A percentile compares a stretch with the other conserved stretches of the same genome.
Evolutionary conservation across 2,329 filamentous ascomycete genomes (phyloP).

Genomic region (Neurospora sp.): DNA sequence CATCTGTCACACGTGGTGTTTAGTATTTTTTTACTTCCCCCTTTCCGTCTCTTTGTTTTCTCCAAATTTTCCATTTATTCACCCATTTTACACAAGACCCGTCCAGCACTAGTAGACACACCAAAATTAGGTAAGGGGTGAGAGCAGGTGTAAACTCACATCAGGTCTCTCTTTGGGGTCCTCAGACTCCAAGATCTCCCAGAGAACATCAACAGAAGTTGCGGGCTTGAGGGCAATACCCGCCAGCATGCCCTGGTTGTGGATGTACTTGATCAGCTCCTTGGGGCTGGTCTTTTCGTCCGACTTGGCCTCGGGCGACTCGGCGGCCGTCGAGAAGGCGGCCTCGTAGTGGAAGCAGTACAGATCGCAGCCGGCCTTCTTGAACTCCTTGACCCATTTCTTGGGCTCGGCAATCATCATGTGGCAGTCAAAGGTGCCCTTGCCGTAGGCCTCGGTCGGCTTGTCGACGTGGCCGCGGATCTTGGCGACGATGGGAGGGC

Average conservation of each 20-base stretch:
- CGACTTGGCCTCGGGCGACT: slow-evolving; percentile 59
- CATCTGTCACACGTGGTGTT: slow-evolving; percentile 52
- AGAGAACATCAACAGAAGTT: slow-evolving; percentile 83
- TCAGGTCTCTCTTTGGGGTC: slow-evolving; percentile 73
- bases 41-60: background rate
- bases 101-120: background rate
- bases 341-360: slow-evolving; percentile 99
- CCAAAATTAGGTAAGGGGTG: background rate
- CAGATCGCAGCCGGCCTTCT: slow-evolving; percentile 89
- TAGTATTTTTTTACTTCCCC: slow-evolving; percentile 3
- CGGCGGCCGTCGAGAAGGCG: slow-evolving; percentile 77
- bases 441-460: slow-evolving; percentile 58
- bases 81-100: background rate
- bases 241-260: slow-evolving; percentile 76
- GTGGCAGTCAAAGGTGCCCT: slow-evolving; percentile 96
- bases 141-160: slow-evolving; percentile 44
- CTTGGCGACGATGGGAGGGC: slow-evolving; percentile 88
- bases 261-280: slow-evolving; percentile 83
- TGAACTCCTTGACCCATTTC: slow-evolving; percentile 95
- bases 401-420: slow-evolving; percentile 99
- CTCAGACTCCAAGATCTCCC: slow-evolving; percentile 70
- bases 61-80: background rate
- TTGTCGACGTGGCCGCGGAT: slow-evolving; percentile 77
- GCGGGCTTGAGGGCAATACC: slow-evolving; percentile 94
- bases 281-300: slow-evolving; percentile 69